Evolutionary conservation across 2,329 filamentous ascomycete species (phyloP).

Genomic region (Elsinoe australis): DNA sequence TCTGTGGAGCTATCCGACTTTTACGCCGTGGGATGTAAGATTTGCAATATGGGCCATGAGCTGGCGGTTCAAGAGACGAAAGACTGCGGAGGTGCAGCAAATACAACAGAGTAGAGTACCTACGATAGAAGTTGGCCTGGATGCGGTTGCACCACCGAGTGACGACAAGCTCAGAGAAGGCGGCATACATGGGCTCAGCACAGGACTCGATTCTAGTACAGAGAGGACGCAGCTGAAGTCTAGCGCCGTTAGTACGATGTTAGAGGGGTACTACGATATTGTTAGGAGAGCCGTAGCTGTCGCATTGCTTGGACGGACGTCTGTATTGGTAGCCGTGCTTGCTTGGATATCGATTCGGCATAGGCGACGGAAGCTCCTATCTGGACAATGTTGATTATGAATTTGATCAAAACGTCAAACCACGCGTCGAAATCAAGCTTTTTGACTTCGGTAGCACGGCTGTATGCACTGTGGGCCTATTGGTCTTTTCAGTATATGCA

Average conservation of each 20-base stretch:
- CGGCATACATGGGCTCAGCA: conserved; percentile 16
- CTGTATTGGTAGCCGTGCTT: conserved; percentile 19
- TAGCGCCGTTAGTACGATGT: conserved; percentile 40
- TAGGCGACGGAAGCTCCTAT: neutral
- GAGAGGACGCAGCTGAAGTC: conserved; percentile 17
- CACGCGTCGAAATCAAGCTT: neutral
- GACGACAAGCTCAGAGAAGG: conserved; percentile 14
- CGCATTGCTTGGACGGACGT: conserved; percentile 34
- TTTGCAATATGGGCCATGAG: conserved; percentile 54
- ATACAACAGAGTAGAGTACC: conserved; percentile 15
- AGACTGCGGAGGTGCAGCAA: conserved; percentile 28
- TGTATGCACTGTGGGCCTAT: no score
- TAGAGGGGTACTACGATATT: conserved; percentile 48
- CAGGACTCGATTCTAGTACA: conserved; percentile 4
- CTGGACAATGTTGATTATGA: neutral
- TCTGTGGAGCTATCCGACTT: conserved; percentile 61
- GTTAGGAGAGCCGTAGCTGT: conserved; percentile 41
- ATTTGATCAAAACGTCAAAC: neutral
- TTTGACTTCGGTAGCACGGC: no score
- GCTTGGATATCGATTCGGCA: conserved; percentile 15
- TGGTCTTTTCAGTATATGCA: neutral
- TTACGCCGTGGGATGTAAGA: conserved; percentile 55
- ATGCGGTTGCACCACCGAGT: conserved; percentile 23
- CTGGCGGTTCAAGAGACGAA: conserved; percentile 48
- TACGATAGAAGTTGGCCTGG: conserved; percentile 25